Percentiles rank a stretch among this genome's conserved stretches.
These are phyloP conservation scores for Cyclocybe cylindracea DNA, from an alignment of 768 basidiomycete genomes.

Conservation along the genomic window DNA sequence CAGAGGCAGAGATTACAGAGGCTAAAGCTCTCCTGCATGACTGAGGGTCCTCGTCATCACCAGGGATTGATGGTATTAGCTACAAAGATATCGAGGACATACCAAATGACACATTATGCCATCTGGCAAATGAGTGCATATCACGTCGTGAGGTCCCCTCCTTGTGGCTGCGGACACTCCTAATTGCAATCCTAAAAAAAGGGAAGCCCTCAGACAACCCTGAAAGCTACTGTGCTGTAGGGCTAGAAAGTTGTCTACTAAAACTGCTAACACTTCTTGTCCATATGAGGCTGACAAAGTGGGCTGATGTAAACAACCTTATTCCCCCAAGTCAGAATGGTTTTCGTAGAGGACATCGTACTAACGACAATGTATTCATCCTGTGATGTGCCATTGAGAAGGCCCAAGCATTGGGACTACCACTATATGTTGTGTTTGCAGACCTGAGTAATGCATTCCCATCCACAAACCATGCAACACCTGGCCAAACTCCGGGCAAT, in stretches of 20 bases:
- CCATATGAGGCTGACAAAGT: slow-evolving; percentile 16
- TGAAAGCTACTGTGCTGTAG: slow-evolving; percentile 16
- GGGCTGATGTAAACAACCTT: slow-evolving; percentile 13
- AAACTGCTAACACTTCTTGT: slow-evolving; percentile 24
- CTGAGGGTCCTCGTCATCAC: too few species aligned
- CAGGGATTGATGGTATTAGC: too few species aligned
- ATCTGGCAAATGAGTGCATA: too few species aligned
- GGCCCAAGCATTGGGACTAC: slow-evolving; percentile 13
- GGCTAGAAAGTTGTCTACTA: slow-evolving; percentile 19
- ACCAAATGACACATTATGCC: too few species aligned
- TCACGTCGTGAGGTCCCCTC: too few species aligned
- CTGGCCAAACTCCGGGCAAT: too few species aligned
- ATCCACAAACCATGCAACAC: slow-evolving; percentile 27
- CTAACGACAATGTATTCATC: slow-evolving; percentile 29
- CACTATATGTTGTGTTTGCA: slow-evolving; percentile 21
- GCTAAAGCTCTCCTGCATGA: too few species aligned
- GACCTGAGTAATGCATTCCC: slow-evolving; percentile 37
- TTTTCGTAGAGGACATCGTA: slow-evolving; percentile 23
- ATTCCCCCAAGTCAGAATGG: slow-evolving; percentile 32
- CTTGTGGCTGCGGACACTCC: too few species aligned
- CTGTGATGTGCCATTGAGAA: slow-evolving; percentile 21
- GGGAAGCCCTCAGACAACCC: slow-evolving; percentile 16
- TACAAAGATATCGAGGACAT: too few species aligned
- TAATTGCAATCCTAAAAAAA: slow-evolving; percentile 7
- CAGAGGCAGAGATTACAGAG: too few species aligned